These are phyloP conservation scores for Trichosporon coremiiforme DNA, from an alignment of 1,284 basidiomycete genomes.

Conservation along the genomic window DNA sequence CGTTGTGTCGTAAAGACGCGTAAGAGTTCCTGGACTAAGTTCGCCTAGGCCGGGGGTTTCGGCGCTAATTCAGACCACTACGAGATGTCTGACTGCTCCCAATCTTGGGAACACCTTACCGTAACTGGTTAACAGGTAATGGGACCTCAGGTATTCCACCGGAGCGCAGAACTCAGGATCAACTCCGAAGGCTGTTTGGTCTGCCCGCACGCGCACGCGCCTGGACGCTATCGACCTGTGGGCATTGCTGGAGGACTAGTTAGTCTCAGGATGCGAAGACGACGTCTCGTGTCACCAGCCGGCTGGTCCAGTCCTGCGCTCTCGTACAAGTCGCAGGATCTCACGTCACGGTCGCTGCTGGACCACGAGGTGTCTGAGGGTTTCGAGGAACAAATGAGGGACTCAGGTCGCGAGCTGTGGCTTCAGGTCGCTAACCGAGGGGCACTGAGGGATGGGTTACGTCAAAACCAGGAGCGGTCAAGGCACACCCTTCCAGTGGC, in stretches of 20 bases:
- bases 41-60: background rate
- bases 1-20: constrained; percentile 11
- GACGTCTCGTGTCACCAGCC: background rate
- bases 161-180: background rate
- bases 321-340: constrained; percentile 5
- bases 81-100: constrained; percentile 3
- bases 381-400: background rate
- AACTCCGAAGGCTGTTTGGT: background rate
- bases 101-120: constrained; percentile 2
- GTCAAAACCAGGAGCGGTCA: constrained; percentile 1
- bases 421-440: constrained; percentile 12
- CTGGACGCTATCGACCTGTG: background rate
- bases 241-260: background rate
- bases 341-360: constrained; percentile 7
- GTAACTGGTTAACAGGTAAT: background rate
- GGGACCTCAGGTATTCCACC: background rate
- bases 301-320: background rate
- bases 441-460: constrained; percentile 1
- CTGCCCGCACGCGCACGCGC: background rate
- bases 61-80: background rate
- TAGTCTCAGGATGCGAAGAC: background rate
- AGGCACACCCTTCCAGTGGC: background rate
- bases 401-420: background rate
- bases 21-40: constrained; percentile 7
- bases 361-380: constrained; percentile 12